Base-by-base conservation (phyloP, 257 asterid species). In the Solanum corneliomulleri region DNA sequence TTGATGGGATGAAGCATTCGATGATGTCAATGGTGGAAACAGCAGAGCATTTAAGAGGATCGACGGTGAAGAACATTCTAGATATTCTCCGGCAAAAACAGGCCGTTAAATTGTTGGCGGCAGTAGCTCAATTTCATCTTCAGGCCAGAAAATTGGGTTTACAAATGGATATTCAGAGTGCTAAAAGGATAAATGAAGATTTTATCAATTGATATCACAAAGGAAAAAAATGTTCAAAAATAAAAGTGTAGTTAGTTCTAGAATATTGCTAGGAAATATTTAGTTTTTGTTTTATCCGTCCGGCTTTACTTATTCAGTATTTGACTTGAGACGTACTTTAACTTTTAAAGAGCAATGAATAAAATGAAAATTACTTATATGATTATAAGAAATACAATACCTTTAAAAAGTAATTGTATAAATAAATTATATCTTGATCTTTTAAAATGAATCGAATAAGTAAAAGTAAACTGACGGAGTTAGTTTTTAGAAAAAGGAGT, bases 91-190 rank as follows among this genome's bases (percentile, higher is more conserved):
- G 39, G 13, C 89, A 88, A 9, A 10, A 39, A 4, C 91, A 91
- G 66, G 60, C 66, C 29, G 83, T 87, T 8, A 82, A 74, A 85
- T 70, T 91, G 87, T 77, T 91, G 69, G 62, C 86, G 10, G 76
- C 83, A 12, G 83, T 69, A 5, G 75, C 71, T 37, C 44, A 89
- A 23, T 88, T 88, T 88, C 49, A 86, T 89, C 64, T 89, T 6
- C 88, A 85, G 52, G 89, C 88, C 3, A 90, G 95, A 66, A 87
- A 41, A 75, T 88, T 81, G 91, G 96, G 95, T 4, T 0, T 87
- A 62, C 89, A 88, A 82, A 91, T 68, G 33, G 94, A 91, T 72
- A 11, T 70, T n/a, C 49, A 52, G 82, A 89, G 85, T 3, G 68
- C 39, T 25, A 13, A 13, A 76, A 76, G 23, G 45, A 25, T 76